Conservation (phyloP, 139 green algal species). For the Haematococcus lacustris region DNA sequence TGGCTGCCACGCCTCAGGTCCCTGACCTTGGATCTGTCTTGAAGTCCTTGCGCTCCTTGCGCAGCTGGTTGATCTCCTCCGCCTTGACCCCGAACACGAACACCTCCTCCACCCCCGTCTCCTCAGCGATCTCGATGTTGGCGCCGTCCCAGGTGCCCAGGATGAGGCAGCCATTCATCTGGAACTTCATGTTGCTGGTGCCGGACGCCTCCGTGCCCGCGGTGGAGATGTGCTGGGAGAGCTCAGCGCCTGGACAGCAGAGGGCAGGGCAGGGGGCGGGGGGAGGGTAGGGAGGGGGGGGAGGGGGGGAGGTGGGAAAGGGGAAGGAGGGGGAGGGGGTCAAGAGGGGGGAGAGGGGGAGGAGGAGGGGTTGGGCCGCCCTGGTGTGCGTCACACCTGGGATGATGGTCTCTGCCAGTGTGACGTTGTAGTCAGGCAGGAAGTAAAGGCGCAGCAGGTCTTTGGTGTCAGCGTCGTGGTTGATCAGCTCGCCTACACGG, state of each 20-base stretch:
- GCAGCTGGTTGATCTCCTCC: slow-evolving; percentile 56
- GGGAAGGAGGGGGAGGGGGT: too few relatives aligned
- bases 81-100: slow-evolving; percentile 79
- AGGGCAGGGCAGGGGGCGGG: too few relatives aligned
- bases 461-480: slow-evolving; percentile 72
- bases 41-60: slow-evolving; percentile 81
- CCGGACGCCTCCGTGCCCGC: slow-evolving; percentile 94
- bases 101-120: slow-evolving; percentile 69
- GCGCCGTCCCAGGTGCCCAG: slow-evolving; percentile 76
- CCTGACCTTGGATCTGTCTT: slow-evolving; percentile 63
- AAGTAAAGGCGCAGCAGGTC: slow-evolving; percentile 74
- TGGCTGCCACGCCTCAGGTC: too few relatives aligned
- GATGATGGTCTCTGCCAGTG: slow-evolving; percentile 87
- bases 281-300: too few relatives aligned
- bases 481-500: slow-evolving; percentile 84
- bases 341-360: too few relatives aligned
- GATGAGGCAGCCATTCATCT: slow-evolving; percentile 89
- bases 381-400: too few relatives aligned
- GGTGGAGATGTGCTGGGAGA: slow-evolving; percentile 95
- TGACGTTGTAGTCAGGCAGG: slow-evolving; percentile 98
- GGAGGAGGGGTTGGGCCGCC: too few relatives aligned
- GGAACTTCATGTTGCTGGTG: slow-evolving; percentile 99
- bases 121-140: slow-evolving; percentile 97
- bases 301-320: too few relatives aligned
- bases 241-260: slow-evolving; percentile 62